These are phyloP conservation scores for Kodamaea arcana DNA, from an alignment of 1,139 yeast genomes.

Conservation along the genomic window DNA sequence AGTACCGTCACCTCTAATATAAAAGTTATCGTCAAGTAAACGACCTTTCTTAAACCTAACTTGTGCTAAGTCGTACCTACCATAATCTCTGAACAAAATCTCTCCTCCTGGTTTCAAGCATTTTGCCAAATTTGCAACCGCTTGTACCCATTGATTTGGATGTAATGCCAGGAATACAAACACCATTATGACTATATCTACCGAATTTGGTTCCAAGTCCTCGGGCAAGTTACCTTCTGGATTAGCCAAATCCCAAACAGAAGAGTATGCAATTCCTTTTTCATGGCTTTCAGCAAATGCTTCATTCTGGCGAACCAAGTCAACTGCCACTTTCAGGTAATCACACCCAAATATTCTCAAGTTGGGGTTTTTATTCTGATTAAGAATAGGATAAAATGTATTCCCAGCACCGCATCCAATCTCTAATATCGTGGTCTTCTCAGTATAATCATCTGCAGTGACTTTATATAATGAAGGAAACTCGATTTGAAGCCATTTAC, in stretches of 20 bases:
- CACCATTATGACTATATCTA: constrained; percentile 88
- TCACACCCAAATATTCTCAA: constrained; percentile 82
- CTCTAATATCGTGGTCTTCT: constrained; percentile 75
- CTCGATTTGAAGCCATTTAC: constrained; percentile 94
- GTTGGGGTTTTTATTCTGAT: constrained; percentile 75
- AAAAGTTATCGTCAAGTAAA: constrained; percentile 84
- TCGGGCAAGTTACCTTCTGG: constrained; percentile 74
- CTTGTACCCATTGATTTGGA: constrained; percentile 87
- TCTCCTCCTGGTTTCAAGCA: constrained; percentile 90
- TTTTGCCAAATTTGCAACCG: constrained; percentile 63
- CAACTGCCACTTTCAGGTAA: constrained; percentile 86
- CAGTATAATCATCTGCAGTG: constrained; percentile 59
- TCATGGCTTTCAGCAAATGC: constrained; percentile 45
- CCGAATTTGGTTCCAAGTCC: constrained; percentile 74
- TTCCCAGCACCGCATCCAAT: constrained; percentile 99
- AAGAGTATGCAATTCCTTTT: constrained; percentile 67
- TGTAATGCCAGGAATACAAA: constrained; percentile 90
- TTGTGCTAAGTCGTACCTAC: constrained; percentile 93
- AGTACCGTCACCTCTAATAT: constrained; percentile 97
- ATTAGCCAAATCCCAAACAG: constrained; percentile 95
- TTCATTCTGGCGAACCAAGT: constrained; percentile 65
- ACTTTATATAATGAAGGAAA: constrained; percentile 82
- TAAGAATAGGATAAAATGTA: constrained; percentile 84
- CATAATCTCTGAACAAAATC: constrained; percentile 88
- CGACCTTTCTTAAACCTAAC: constrained; percentile 89